Evolutionary conservation across 192 early-diverging fungal species (phyloP).

Genomic region (Coemansia sp.): DNA sequence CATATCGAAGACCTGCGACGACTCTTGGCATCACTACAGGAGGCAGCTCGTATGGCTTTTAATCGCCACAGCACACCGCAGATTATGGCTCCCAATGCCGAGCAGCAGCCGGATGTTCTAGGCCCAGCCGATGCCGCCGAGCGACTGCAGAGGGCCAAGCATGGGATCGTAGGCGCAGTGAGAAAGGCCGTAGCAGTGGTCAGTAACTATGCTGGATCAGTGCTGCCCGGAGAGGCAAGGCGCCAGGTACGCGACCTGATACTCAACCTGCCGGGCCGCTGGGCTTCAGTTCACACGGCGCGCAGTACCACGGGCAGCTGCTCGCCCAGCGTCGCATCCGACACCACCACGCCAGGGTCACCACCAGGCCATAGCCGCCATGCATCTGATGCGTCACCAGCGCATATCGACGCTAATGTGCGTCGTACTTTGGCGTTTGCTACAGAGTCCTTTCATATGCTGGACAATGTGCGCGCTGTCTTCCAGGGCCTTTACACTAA

Average conservation of each 20-base stretch:
- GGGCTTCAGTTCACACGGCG: constrained; percentile 45
- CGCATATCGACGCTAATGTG: constrained; percentile 42
- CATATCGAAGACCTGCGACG: constrained; percentile 68
- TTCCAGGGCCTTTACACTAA: constrained; percentile 37
- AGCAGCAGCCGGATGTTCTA: no score
- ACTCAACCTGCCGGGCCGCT: constrained; percentile 77
- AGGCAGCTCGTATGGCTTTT: constrained; percentile 23
- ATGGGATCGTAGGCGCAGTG: constrained; percentile 85
- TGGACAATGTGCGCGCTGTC: constrained; percentile 37
- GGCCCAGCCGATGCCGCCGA: constrained; percentile 42
- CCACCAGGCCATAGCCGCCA: neutral
- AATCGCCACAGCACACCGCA: neutral
- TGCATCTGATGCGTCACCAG: neutral
- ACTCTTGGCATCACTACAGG: constrained; percentile 55
- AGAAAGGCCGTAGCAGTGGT: constrained; percentile 88
- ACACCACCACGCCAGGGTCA: neutral
- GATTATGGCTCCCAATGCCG: no score
- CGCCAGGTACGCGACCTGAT: constrained; percentile 84
- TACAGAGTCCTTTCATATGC: constrained; percentile 54
- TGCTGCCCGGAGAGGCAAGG: constrained; percentile 82
- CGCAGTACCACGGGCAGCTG: constrained; percentile 7
- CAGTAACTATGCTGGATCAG: constrained; percentile 81
- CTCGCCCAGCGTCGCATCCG: constrained; percentile 23
- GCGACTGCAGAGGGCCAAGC: constrained; percentile 63
- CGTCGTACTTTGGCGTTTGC: constrained; percentile 50